phyloP scores from a whole-genome alignment of 2,329 filamentous ascomycete genomes.

The Aspergillus sp. region DNA sequence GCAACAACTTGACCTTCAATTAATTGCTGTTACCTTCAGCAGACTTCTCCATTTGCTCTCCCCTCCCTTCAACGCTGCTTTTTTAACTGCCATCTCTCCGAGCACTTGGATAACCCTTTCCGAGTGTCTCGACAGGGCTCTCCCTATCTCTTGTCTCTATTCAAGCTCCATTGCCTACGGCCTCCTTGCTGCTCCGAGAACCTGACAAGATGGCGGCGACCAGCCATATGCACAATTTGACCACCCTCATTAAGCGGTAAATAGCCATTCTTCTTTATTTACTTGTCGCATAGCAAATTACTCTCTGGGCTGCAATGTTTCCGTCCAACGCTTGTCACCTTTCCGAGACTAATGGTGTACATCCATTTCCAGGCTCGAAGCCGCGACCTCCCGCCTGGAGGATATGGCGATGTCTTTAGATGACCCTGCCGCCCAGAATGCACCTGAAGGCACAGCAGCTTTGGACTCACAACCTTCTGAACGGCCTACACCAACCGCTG shows the following conservation, averaged over 20 bases:
- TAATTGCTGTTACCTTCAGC: slow-evolving; percentile 2
- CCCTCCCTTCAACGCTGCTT: background rate
- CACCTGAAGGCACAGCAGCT: slow-evolving; percentile 26
- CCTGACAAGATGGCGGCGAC: slow-evolving; percentile 60
- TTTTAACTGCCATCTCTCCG: background rate
- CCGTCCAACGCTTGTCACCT: background rate
- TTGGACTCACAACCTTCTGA: slow-evolving; percentile 24
- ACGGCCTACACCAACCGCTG: slow-evolving; percentile 35
- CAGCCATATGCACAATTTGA: slow-evolving; percentile 92
- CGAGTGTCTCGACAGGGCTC: background rate
- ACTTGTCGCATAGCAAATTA: background rate
- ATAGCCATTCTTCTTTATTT: slow-evolving; percentile 28
- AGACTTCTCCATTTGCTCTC: background rate
- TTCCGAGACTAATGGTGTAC: slow-evolving; percentile 44
- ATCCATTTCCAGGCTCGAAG: slow-evolving; percentile 74
- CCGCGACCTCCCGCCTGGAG: slow-evolving; percentile 91
- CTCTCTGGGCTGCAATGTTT: background rate
- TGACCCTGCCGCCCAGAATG: slow-evolving; percentile 48
- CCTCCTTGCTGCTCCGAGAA: slow-evolving; percentile 9
- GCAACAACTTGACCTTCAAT: slow-evolving; percentile 18
- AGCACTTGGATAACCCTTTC: background rate
- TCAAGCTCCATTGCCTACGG: slow-evolving; percentile 34
- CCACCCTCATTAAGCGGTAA: slow-evolving; percentile 97
- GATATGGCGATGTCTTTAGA: slow-evolving; percentile 81
- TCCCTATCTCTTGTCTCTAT: slow-evolving; percentile 34